Percentiles rank a stretch among this genome's conserved stretches.
Evolutionary conservation across 1,139 yeast species (phyloP).

Genomic region (Chernovozyma aurita): DNA sequence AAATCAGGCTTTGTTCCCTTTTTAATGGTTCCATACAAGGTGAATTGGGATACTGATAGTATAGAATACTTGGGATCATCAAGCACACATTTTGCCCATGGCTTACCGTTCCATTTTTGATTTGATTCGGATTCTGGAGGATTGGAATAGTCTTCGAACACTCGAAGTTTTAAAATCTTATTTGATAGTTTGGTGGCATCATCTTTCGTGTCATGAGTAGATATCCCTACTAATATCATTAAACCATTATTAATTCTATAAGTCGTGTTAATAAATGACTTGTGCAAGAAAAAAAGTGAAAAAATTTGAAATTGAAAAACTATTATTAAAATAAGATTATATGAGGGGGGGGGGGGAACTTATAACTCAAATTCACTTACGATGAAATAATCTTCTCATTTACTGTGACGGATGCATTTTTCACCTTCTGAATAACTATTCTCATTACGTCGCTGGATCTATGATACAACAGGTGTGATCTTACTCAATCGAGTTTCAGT

Average conservation of each 20-base stretch:
- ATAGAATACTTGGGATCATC: constrained; percentile 40
- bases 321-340: no score
- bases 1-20: constrained; percentile 95
- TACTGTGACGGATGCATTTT: constrained; percentile 82
- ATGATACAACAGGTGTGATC: no score
- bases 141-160: constrained; percentile 58
- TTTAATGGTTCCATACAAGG: constrained; percentile 74
- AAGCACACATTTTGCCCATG: constrained; percentile 37
- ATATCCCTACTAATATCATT: constrained; percentile 78
- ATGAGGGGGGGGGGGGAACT: no score
- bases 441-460: no score
- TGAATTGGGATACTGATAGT: constrained; percentile 76
- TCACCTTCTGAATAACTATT: constrained; percentile 85
- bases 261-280: constrained; percentile 1
- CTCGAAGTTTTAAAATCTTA: constrained; percentile 58
- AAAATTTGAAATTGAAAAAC: no score
- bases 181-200: constrained; percentile 68
- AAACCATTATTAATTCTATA: constrained; percentile 66
- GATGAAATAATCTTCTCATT: constrained; percentile 64
- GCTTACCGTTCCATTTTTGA: constrained; percentile 58
- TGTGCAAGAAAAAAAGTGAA: no score
- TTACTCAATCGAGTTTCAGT: no score
- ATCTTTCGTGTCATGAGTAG: constrained; percentile 66
- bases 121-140: constrained; percentile 33
- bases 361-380: no score